Evolutionary conservation across 805 yeast species (phyloP).

Genomic region (Blastobotrys peoriensis): DNA sequence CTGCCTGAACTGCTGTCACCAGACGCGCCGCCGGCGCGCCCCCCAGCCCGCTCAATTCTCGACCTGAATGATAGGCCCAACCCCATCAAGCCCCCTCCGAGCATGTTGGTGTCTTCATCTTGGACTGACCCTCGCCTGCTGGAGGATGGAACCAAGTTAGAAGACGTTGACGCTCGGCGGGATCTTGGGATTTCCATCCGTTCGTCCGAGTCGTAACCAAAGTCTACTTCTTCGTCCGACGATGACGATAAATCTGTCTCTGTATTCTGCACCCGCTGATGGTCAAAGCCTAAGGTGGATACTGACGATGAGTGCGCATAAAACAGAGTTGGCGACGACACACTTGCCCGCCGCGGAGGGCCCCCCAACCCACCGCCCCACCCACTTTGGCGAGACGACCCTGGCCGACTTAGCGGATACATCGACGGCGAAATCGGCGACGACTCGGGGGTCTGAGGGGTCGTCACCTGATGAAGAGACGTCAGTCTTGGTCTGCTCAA

Average conservation of each 20-base stretch:
- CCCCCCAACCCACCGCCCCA: too few relatives aligned
- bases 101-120: not conserved
- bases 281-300: slow-evolving; percentile 16
- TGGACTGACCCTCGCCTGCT: slow-evolving; percentile 9
- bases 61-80: not conserved
- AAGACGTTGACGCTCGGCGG: not conserved
- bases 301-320: slow-evolving; percentile 18
- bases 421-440: slow-evolving; percentile 18
- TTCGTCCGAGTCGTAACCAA: slow-evolving; percentile 17
- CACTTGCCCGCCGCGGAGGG: not conserved
- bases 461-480: slow-evolving; percentile 13
- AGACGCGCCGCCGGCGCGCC: not conserved
- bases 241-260: slow-evolving; percentile 11
- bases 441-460: slow-evolving; percentile 18
- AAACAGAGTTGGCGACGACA: not conserved
- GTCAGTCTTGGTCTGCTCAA: slow-evolving; percentile 9
- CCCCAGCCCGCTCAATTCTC: not conserved
- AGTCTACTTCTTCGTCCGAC: slow-evolving; percentile 9
- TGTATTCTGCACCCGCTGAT: slow-evolving; percentile 1
- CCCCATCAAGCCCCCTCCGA: not conserved
- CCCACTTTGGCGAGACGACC: not conserved
- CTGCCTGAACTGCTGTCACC: not conserved
- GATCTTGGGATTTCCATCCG: slow-evolving; percentile 8
- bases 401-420: not conserved
- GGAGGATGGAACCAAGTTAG: not conserved